Evolutionary conservation across 305 asterid species (phyloP).

Genomic region (Striga hermonthica): DNA sequence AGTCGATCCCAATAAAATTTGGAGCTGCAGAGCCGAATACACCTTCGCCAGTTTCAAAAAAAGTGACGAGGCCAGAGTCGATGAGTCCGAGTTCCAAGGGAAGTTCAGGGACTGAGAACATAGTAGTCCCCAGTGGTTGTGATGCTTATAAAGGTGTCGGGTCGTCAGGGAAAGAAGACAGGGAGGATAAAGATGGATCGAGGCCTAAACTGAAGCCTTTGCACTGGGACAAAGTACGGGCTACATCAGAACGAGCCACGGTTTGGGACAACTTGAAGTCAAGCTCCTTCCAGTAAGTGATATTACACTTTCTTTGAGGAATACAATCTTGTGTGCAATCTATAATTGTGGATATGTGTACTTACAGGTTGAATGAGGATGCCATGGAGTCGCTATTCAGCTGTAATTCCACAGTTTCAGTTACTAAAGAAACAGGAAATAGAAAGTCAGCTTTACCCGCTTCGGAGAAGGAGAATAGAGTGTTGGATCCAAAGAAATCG

Average conservation of each 20-base stretch:
- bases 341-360: constrained; percentile 18
- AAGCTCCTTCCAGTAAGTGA: constrained; percentile 84
- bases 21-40: constrained; percentile 28
- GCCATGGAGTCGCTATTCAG: constrained; percentile 95
- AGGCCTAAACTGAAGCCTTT: constrained; percentile 59
- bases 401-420: constrained; percentile 55
- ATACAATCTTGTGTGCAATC: not conserved
- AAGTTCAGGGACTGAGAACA: constrained; percentile 36
- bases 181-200: constrained; percentile 53
- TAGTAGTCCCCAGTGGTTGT: constrained; percentile 17
- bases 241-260: constrained; percentile 80
- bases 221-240: constrained; percentile 98
- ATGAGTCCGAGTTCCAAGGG: constrained; percentile 37
- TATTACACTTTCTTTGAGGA: not conserved
- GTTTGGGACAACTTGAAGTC: constrained; percentile 94
- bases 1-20: constrained; percentile 33
- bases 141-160: constrained; percentile 30
- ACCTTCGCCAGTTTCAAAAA: constrained; percentile 36
- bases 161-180: too few species aligned
- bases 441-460: constrained; percentile 48
- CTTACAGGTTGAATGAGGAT: constrained; percentile 73
- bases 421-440: constrained; percentile 49
- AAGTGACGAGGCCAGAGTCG: constrained; percentile 35
- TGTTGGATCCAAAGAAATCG: constrained; percentile 93
- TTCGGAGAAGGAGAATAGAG: constrained; percentile 64